Base-by-base conservation (phyloP, 2,329 filamentous ascomycete genomes). In the Calonectria pauciramosa region DNA sequence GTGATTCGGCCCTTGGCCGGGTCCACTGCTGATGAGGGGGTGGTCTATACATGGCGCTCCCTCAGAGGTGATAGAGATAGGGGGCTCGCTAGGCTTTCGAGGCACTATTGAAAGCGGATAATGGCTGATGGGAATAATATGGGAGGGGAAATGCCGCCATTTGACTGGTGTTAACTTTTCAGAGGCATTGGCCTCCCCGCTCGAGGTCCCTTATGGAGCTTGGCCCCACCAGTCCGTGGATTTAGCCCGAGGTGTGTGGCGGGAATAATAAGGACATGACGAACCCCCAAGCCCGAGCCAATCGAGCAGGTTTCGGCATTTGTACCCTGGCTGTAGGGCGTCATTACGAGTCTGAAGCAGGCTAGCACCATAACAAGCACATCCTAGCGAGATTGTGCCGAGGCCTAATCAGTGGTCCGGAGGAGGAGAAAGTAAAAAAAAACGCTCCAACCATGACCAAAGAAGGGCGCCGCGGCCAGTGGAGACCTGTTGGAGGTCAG, bases 201-300 rank as follows among this genome's bases (percentile, higher is more conserved):
- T 54, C 54, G 13, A 66, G 14, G 66, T 59, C 49, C 68, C 34
- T 38, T n/a, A 38, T 41, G 41, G 52, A n/a, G 23, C 34, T 60
- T 32, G 11, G 41, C 60, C 60, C 56, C 67, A 67, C 60, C 38
- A 47, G 26, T 67, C 59, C 66, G 59, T 49, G 71, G 49, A 38
- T 49, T 63, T 64, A 54, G 38, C 51, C 76, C 38, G 47, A 41
- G 41, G 59, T 44, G 71, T 44, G 56, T 23, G 6, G 9, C 79
- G 79, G 79, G 72, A 81, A 81, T 80, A 80, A 77, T 44, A 70
- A 76, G 78, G 78, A 63, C 11, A 47, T 81, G 78, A 69, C 52
- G 36, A 66, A 64, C 68, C 67, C 65, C 68, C 74, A 44, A 32
- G 60, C 10, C 41, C 34, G 23, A 70, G 70, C 69, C 78, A 73